phyloP scores from a whole-genome alignment of 2,329 filamentous ascomycete species.

The Scedosporium aurantiacum region DNA sequence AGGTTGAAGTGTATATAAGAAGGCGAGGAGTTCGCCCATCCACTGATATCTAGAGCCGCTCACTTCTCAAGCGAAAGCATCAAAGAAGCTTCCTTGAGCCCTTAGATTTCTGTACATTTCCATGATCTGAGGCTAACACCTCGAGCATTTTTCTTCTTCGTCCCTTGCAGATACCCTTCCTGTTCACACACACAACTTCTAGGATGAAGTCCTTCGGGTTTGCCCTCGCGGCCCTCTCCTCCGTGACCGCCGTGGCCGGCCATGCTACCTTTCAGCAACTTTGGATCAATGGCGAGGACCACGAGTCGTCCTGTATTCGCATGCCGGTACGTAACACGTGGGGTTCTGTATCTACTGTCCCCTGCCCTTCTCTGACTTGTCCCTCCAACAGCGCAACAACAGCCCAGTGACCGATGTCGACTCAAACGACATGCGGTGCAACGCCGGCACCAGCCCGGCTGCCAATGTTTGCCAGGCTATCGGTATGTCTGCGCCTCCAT shows the following conservation, averaged over 20 bases:
- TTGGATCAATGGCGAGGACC: constrained; percentile 31
- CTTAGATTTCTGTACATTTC: neutral
- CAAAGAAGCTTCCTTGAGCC: neutral
- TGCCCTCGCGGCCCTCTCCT: constrained; percentile 1
- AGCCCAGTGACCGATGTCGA: constrained; percentile 36
- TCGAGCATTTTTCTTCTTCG: neutral
- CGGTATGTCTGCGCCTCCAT: neutral
- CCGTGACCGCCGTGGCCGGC: constrained; percentile 21
- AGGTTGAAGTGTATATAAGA: neutral
- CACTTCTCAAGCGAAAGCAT: neutral
- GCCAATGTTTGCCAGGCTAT: constrained; percentile 26
- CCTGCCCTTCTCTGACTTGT: neutral
- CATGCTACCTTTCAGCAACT: constrained; percentile 41
- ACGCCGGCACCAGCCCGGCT: constrained; percentile 25
- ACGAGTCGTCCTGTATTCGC: constrained; percentile 10
- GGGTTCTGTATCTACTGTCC: neutral
- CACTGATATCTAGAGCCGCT: no score
- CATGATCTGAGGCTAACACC: neutral
- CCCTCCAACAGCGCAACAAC: constrained; percentile 28
- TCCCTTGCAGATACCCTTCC: neutral
- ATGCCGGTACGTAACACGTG: constrained; percentile 6
- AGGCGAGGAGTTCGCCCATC: neutral
- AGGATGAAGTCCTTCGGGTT: constrained; percentile 3
- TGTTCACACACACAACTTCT: neutral
- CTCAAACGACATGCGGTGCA: constrained; percentile 33